Percentiles rank a stretch among this genome's conserved stretches.
These are phyloP conservation scores for Sarcocystis neurona DNA, from an alignment of 169 alveolate species.

Conservation along the genomic window DNA sequence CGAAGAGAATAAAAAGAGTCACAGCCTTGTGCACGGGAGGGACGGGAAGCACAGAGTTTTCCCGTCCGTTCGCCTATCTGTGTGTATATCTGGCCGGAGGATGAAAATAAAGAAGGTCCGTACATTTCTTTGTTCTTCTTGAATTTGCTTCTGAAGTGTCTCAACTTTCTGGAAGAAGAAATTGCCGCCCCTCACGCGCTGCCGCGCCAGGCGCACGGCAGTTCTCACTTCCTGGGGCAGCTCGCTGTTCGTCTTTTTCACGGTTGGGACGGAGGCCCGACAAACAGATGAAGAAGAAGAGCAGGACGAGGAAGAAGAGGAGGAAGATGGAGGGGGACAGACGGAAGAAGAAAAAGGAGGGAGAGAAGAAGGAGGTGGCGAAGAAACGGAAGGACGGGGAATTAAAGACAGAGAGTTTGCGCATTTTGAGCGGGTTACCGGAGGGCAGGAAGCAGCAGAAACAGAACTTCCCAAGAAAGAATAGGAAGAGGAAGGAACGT, in stretches of 20 bases:
- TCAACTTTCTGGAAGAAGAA: neutral
- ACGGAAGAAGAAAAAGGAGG: neutral
- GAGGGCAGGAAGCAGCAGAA: too few relatives aligned
- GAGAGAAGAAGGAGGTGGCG: neutral
- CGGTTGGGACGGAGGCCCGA: neutral
- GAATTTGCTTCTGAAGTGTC: neutral
- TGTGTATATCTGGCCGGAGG: too few relatives aligned
- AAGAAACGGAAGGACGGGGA: neutral
- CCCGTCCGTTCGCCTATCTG: too few relatives aligned
- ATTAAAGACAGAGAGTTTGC: neutral
- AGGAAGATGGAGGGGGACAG: neutral
- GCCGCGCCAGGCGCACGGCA: conserved; percentile 24
- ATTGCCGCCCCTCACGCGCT: neutral
- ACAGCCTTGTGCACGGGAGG: neutral
- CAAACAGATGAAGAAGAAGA: neutral
- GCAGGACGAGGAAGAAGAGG: neutral
- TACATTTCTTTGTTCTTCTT: neutral
- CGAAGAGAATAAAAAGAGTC: neutral
- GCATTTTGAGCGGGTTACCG: too few relatives aligned
- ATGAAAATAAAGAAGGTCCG: too few relatives aligned
- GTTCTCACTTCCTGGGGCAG: neutral
- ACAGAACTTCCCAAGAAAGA: too few relatives aligned
- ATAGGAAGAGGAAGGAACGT: too few relatives aligned
- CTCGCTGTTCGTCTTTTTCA: neutral
- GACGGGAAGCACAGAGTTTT: neutral